Conservation (phyloP, 2,329 filamentous ascomycete species). For the Chlorencoelia australis region DNA sequence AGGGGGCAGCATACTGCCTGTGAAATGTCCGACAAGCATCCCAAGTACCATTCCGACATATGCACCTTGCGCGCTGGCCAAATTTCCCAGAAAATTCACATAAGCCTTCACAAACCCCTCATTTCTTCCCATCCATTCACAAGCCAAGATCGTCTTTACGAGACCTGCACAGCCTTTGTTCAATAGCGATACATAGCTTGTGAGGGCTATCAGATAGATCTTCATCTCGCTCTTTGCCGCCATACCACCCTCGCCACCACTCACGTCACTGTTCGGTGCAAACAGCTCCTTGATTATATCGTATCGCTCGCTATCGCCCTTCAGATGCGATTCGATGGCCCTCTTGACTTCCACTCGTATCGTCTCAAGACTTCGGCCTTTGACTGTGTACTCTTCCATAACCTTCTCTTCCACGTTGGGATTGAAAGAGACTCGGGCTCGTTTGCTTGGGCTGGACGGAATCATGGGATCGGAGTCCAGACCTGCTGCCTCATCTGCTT, state of each 20-base stretch:
- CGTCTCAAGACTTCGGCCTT: slow-evolving; percentile 19
- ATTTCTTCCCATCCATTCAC: slow-evolving; percentile 55
- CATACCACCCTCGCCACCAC: slow-evolving; percentile 14
- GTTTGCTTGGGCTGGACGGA: slow-evolving; percentile 21
- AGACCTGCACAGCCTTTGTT: slow-evolving; percentile 49
- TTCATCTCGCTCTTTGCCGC: slow-evolving; percentile 33
- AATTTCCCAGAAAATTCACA: slow-evolving; percentile 54
- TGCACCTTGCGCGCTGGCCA: slow-evolving; percentile 74
- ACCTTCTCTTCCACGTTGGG: slow-evolving; percentile 27
- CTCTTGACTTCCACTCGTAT: slow-evolving; percentile 25
- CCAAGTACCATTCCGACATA: slow-evolving; percentile 66
- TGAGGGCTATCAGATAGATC: slow-evolving; percentile 52
- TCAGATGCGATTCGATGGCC: slow-evolving; percentile 43
- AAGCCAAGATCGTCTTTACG: slow-evolving; percentile 47
- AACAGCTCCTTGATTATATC: slow-evolving; percentile 52
- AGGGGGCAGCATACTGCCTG: slow-evolving; percentile 33
- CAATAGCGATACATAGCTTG: slow-evolving; percentile 49
- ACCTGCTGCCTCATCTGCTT: slow-evolving; percentile 18
- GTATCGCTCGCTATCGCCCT: slow-evolving; percentile 50
- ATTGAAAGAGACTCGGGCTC: slow-evolving; percentile 25
- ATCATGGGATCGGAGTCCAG: slow-evolving; percentile 18
- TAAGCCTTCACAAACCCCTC: slow-evolving; percentile 58
- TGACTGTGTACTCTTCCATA: slow-evolving; percentile 20
- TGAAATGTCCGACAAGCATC: slow-evolving; percentile 74
- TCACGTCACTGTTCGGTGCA: slow-evolving; percentile 8